phyloP scores from a whole-genome alignment of 1,284 basidiomycete genomes.

The Tilletia setariae region DNA sequence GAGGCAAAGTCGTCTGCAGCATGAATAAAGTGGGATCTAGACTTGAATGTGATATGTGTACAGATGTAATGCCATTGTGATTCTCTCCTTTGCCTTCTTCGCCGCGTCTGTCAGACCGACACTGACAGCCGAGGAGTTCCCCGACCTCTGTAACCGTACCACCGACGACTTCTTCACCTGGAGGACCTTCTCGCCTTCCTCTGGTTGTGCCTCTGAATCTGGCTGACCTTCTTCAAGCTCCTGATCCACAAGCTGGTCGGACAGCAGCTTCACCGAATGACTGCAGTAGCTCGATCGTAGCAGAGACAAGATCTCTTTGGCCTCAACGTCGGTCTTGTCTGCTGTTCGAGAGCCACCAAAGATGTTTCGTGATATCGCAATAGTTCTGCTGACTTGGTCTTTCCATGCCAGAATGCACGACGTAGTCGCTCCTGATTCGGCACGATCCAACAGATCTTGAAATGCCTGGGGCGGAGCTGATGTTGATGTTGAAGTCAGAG shows the following conservation, averaged over 20 bases:
- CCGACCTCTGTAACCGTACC: no score
- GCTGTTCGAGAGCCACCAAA: not conserved
- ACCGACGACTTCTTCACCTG: not conserved
- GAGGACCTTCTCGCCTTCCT: not conserved
- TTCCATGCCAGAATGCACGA: not conserved
- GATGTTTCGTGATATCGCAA: not conserved
- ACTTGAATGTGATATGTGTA: constrained; percentile 1
- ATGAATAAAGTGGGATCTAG: not conserved
- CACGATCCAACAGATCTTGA: not conserved
- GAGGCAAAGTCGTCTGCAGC: no score
- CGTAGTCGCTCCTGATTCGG: not conserved
- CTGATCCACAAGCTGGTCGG: not conserved
- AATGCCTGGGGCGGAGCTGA: not conserved
- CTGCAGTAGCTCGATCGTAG: not conserved
- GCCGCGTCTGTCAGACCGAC: not conserved
- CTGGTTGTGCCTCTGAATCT: not conserved
- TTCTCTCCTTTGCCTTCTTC: constrained; percentile 12
- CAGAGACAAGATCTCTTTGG: not conserved
- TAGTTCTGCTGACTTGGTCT: not conserved
- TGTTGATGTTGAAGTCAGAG: not conserved
- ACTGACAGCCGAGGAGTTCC: no score
- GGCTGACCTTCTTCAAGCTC: not conserved
- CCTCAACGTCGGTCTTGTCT: not conserved
- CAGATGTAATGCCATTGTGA: constrained; percentile 10
- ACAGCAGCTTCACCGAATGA: not conserved